Evolutionary conservation across 208 protist genomes (phyloP), one percentile per base, ranked within the genome.

Genomic region (Wallacemonas collosoma): DNA sequence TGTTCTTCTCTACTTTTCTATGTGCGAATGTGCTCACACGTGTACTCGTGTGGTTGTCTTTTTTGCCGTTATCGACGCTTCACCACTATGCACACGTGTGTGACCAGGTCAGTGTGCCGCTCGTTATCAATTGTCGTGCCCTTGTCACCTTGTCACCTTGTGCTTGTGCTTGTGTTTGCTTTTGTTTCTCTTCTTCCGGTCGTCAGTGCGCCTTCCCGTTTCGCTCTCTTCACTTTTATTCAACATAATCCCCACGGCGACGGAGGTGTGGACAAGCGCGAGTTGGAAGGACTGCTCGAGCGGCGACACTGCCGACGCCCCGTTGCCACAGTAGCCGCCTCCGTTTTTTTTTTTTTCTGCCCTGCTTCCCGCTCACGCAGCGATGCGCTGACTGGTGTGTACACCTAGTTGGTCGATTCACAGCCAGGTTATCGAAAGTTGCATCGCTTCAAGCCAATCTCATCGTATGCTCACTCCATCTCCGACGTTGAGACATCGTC

Each of bases 121-220:
- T 26, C 26, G 26, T 26, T 26, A 26, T 26, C 0, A 26, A 26
- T 26, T 26, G 26, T 26, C 26, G 26, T 26, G 26, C 26, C 26
- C 26, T 26, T 26, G 26, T 26, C 26, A 26, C 26, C 26, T 26
- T 26, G 26, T 26, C 26, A 26, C 26, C 51, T 50, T 15, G 15
- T 8, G 26, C 26, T 62, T 17, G 45, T 47, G 44, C 55, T 55
- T 35, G 1, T 72, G 3, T n/a, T 55, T 15, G 17, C 70, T 56
- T 8, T 68, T 38, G 58, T 17, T 73, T 68, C 68, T 76, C 69
- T 58, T 73, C 66, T 67, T 73, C 64, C 67, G 35, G 11, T 15
- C 39, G 44, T 6, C 43, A 43, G 6, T 43, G 43, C 35, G 3
- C 45, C 17, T 69, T 44, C 40, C 0, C 12, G 7, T 11, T 50